Base-by-base conservation (phyloP, 2,329 filamentous ascomycete genomes). In the Venturia carpophila region DNA sequence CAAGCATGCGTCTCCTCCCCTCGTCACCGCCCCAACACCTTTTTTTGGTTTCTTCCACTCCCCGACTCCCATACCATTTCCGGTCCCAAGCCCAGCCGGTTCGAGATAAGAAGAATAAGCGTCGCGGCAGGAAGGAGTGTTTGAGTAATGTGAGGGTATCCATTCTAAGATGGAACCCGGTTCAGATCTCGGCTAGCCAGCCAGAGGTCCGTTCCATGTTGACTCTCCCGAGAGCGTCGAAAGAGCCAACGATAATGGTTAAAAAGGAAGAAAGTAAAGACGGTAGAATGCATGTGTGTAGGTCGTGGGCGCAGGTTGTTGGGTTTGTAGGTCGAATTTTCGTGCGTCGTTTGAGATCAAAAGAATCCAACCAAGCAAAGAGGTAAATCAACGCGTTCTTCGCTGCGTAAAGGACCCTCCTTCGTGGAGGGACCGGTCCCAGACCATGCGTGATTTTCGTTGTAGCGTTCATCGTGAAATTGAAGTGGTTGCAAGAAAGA, bases 401-500 rank as follows among this genome's bases (percentile, higher is more conserved):
- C 61, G 61, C 45, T 45, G 52, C 52, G 52, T 58, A 58, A 37
- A 27, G n/a, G 52, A 39, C 30, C 52, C 52, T 63, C 61, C 43
- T 30, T 63, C 61, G 52, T 63, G 61, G 52, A 52, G 13, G n/a
- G 45, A 6, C 42, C 15, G 17, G 43, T 42, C 21, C 39, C 39
- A 15, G 52, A 13, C 52, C 30, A 58, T 37, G 52, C 30, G 13
- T 37, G 52, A 17, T 58, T 37, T 37, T 58, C 52, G 17, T 58
- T 58, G 24, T 37, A 58, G 52, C 52, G 52, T 58, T 58, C 52
- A 58, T 58, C 52, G 52, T 58, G 52, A 58, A 58, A 37, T n/a
- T 37, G n/a, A 43, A 43, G 27, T 62, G 27, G 56, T 27, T 21
- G 42, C 37, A 41, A 27, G 7, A 19, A 62, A 34, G 39, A 60